Conservation (phyloP, 2,329 filamentous ascomycete genomes). For the Penicillium sp. region DNA sequence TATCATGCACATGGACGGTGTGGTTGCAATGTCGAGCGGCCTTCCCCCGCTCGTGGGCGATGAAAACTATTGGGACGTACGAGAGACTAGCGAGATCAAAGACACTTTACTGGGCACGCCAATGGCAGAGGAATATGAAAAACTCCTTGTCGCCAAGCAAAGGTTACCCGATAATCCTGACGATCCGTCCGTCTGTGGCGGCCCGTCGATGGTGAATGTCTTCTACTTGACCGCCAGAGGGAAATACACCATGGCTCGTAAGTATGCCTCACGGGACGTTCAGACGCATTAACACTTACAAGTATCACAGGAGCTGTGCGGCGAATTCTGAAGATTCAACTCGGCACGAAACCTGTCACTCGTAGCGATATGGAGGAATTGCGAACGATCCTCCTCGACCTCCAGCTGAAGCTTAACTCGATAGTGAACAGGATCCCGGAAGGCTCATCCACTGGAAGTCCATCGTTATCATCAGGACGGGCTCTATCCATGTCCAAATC, state of each 20-base stretch:
- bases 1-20: conserved; percentile 52
- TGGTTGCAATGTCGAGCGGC: conserved; percentile 53
- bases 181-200: conserved; percentile 44
- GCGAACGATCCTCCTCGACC: conserved; percentile 43
- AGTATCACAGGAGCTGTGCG: conserved; percentile 41
- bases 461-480: conserved; percentile 24
- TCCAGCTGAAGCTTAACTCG: conserved; percentile 45
- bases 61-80: conserved; percentile 53
- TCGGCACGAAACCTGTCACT: conserved; percentile 48
- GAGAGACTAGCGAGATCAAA: conserved; percentile 50
- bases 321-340: conserved; percentile 47
- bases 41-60: conserved; percentile 51
- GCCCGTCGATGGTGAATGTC: conserved; percentile 45
- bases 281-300: conserved; percentile 5
- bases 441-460: conserved; percentile 24
- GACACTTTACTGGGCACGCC: conserved; percentile 46
- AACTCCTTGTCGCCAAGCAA: conserved; percentile 34
- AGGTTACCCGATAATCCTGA: conserved; percentile 45
- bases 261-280: conserved; percentile 18
- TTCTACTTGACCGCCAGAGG: conserved; percentile 48
- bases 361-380: conserved; percentile 49
- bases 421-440: conserved; percentile 48
- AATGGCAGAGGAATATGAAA: conserved; percentile 41
- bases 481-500: conserved; percentile 33
- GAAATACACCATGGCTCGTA: conserved; percentile 50